Base-by-base conservation (phyloP, 257 asterid species). In the Lycium ferocissimum region DNA sequence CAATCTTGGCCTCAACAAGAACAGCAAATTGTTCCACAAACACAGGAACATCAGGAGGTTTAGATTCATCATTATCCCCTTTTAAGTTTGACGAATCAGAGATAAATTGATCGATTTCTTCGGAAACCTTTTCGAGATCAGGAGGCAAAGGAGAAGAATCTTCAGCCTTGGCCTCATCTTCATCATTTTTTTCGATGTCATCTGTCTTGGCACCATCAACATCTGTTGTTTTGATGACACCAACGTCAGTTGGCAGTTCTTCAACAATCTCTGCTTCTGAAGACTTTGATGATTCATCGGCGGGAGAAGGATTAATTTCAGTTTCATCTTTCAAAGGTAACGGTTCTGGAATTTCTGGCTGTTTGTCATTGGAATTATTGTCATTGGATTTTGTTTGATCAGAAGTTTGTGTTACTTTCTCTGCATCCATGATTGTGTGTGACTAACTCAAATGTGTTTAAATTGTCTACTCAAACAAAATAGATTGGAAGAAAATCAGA, bases 1-100 rank as follows among this genome's bases (percentile, higher is more conserved):
- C 95, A 80, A 93, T 88, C 90, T 81, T 91, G 5, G 92, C 95
- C 65, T 94, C 98, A 2, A 94, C 87, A 45, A 96, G 94, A 62
- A 89, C 89, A 0, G 92, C 84, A 85, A 93, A 96, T 75, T 96
- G 95, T 71, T 94, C 98, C 6, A 94, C 91, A 71, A 56, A 85
- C 17, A 89, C 90, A 1, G 98, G 97, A 51, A 92, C 91, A 6
- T 92, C 90, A 0, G 92, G 92, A 58, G 89, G 87, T 20, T 79
- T 15, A 14, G 91, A 35, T 7, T 88, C 90, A 7, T 84, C 80
- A 7, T 62, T 87, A 2, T 56, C 65, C 45, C 33, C 86, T 57
- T 86, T 26, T 5, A 83, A 69, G 7, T 58, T 47, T 7, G 88
- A 22, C 62, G 92, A 66, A 61, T 90, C 71, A 22, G 92, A 79